These are phyloP conservation scores for Sporothrix pallida DNA, from an alignment of 2,329 filamentous ascomycete species.

Conservation along the genomic window DNA sequence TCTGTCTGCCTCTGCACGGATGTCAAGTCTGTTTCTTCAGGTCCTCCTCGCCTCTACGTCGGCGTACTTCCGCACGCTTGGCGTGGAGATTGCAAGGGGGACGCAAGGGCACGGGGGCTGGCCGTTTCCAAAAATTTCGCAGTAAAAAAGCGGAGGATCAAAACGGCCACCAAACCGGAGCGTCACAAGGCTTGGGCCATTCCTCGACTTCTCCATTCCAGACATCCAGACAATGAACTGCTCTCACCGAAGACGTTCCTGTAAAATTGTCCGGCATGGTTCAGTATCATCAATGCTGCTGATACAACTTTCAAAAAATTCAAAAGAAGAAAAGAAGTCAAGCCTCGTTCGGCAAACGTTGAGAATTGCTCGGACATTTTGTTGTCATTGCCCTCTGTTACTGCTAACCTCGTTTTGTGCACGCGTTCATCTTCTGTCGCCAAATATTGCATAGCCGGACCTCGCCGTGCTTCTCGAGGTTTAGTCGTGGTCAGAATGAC, in stretches of 20 bases:
- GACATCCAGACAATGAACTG: neutral
- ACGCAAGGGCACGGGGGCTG: neutral
- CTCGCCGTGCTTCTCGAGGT: neutral
- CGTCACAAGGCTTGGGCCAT: neutral
- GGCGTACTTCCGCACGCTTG: constrained; percentile 9
- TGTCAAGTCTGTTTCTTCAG: neutral
- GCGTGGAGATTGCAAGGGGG: constrained; percentile 18
- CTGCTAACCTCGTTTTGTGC: constrained; percentile 4
- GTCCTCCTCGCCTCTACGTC: constrained; percentile 6
- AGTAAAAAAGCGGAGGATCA: too few species aligned
- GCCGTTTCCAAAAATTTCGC: neutral
- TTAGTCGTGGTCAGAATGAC: too few species aligned
- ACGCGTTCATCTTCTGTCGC: neutral
- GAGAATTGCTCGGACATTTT: neutral
- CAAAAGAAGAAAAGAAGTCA: neutral
- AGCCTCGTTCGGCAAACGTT: neutral
- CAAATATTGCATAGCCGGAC: constrained; percentile 1
- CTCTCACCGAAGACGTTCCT: too few species aligned
- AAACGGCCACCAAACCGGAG: constrained; percentile 8
- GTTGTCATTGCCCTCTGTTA: neutral
- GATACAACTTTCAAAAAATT: too few species aligned
- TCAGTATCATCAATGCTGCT: neutral
- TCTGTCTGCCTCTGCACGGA: neutral
- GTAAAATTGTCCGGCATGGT: neutral
- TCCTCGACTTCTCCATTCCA: neutral